Evolutionary conservation across 352 stramenopile genomes (phyloP).

Genomic region (Pythium chondricola): DNA sequence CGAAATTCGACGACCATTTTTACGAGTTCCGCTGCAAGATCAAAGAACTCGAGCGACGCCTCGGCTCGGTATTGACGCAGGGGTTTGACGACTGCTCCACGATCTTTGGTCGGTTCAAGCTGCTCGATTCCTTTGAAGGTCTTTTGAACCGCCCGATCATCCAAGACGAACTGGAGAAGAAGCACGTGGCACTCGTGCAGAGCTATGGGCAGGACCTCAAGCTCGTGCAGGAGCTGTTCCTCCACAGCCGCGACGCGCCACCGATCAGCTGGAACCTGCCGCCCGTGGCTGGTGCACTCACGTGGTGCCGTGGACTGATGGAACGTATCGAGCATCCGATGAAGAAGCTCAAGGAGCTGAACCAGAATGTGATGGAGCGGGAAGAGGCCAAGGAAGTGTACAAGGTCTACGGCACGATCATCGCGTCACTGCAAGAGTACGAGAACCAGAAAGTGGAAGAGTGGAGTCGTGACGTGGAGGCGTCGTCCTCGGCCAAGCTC

Average conservation of each 20-base stretch:
- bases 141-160: slow-evolving; percentile 94
- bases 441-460: slow-evolving; percentile 96
- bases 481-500: slow-evolving; percentile 93
- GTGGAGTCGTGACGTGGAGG: slow-evolving; percentile 94
- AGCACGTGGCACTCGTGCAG: slow-evolving; percentile 95
- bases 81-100: slow-evolving; percentile 97
- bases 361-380: slow-evolving; percentile 95
- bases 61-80: slow-evolving; percentile 95
- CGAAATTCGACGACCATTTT: slow-evolving; percentile 97
- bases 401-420: slow-evolving; percentile 95
- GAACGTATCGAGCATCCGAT: slow-evolving; percentile 96
- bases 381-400: slow-evolving; percentile 98
- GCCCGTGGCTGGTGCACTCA: slow-evolving; percentile 92
- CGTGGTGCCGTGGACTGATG: slow-evolving; percentile 94
- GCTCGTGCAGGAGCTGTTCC: slow-evolving; percentile 95
- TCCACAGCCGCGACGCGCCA: slow-evolving; percentile 89
- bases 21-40: slow-evolving; percentile 97
- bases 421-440: slow-evolving; percentile 95
- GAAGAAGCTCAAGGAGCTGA: slow-evolving; percentile 94
- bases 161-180: slow-evolving; percentile 96
- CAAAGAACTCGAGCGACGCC: slow-evolving; percentile 96
- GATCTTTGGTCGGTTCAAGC: slow-evolving; percentile 96
- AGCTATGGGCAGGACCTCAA: slow-evolving; percentile 95
- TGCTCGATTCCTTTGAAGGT: slow-evolving; percentile 96
- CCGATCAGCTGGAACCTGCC: slow-evolving; percentile 95